Conservation (phyloP, 176 grass and related monocot genomes). For the Avena atlantica region DNA sequence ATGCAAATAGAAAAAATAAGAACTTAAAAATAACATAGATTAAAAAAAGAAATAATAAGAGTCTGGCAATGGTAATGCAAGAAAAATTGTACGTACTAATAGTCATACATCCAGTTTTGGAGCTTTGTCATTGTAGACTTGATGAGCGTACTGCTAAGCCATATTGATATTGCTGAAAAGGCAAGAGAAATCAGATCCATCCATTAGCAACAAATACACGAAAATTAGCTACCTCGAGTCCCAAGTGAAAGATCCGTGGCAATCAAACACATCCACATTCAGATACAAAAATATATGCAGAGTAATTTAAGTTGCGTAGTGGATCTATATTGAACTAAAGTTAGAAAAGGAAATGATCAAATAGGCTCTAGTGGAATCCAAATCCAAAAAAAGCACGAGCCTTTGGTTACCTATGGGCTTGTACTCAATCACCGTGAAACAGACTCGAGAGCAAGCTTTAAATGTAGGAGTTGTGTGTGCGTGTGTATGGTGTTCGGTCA, state of each 20-base stretch:
- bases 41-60: no score
- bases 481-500: no score
- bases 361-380: background rate
- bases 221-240: background rate
- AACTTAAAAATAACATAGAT: no score
- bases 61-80: no score
- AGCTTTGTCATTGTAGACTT: background rate
- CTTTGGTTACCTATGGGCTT: background rate
- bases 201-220: background rate
- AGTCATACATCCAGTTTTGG: background rate
- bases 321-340: background rate
- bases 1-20: no score
- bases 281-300: background rate
- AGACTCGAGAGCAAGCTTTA: background rate
- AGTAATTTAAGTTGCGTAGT: background rate
- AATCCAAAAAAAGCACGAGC: background rate
- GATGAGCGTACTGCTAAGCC: background rate
- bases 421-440: background rate
- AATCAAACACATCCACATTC: background rate
- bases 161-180: background rate
- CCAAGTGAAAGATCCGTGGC: background rate
- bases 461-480: no score
- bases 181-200: background rate
- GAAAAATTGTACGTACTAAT: background rate
- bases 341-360: slow-evolving; percentile 6